Base-by-base conservation (phyloP, 2,329 filamentous ascomycete species). In the Tothia fuscella region DNA sequence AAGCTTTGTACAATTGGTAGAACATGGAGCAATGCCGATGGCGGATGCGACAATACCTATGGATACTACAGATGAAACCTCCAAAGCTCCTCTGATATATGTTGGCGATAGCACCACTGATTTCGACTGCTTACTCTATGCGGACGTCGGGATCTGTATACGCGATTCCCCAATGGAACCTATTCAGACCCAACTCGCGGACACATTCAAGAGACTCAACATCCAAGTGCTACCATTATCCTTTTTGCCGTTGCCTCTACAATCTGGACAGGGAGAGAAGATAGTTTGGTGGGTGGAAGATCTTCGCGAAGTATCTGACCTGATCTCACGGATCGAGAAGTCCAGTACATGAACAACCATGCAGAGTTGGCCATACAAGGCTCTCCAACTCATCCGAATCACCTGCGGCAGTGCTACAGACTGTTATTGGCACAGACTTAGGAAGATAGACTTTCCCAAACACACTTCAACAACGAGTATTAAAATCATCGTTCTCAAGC, bases 71-170 rank as follows among this genome's bases (percentile, higher is more conserved):
- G n/a, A n/a, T n/a, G n/a, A n/a, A n/a, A n/a, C n/a, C n/a, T n/a
- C n/a, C n/a, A n/a, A n/a, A n/a, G n/a, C n/a, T n/a, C n/a, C n/a
- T n/a, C n/a, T n/a, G 1, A 50, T 70, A 5, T 70, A 70, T 44
- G 51, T 69, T 9, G 67, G 67, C 6, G 67, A 71, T 45, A 67
- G 64, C 10, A 54, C 59, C 35, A 68, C 65, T 2, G 67, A 71
- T 45, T 61, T 69, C 16, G 64, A 66, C 33, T 62, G 60, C 34
- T 51, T 70, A 1, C 48, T 65, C 3, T 56, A 52, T 14, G 65
- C 64, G 2, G 63, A 68, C 46, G 36, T 68, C 14, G 67, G 67
- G 1, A 60, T 70, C 3, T 69, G 66, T 49, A 57, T 67, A 10
- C 53, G 59, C 4, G 62, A 66, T 39, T 54, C 61, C 5, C 51